phyloP scores from a whole-genome alignment of 768 basidiomycete genomes.

The Mycena vitilis region DNA sequence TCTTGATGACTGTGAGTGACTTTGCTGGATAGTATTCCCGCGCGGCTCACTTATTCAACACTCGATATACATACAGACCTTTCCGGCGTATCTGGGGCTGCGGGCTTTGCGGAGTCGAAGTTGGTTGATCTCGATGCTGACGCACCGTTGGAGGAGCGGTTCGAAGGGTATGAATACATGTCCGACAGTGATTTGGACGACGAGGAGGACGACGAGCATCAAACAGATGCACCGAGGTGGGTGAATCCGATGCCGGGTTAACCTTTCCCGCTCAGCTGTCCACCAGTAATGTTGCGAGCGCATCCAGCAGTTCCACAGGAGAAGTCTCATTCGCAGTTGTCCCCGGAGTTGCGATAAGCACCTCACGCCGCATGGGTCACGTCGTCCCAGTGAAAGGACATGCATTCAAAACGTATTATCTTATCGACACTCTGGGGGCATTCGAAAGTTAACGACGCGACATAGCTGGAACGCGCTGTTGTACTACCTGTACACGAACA shows the following conservation, averaged over 20 bases:
- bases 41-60: not conserved
- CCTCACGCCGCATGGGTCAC: conserved; percentile 16
- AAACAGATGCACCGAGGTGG: not conserved
- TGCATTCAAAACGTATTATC: conserved; percentile 27
- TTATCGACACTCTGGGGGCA: no score
- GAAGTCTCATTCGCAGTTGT: not conserved
- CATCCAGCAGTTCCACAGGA: not conserved
- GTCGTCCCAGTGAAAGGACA: conserved; percentile 21
- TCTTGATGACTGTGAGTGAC: conserved; percentile 21
- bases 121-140: conserved; percentile 22
- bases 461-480: conserved; percentile 29
- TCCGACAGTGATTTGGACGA: conserved; percentile 30
- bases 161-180: conserved; percentile 23
- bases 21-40: not conserved
- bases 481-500: conserved; percentile 31
- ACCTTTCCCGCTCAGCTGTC: not conserved
- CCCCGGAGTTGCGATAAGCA: no score
- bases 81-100: not conserved
- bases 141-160: not conserved
- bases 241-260: not conserved
- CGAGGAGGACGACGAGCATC: conserved; percentile 21
- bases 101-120: conserved; percentile 22
- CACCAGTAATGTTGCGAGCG: not conserved
- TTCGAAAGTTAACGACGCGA: not conserved
- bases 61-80: not conserved